Base-by-base conservation (phyloP, 1,284 basidiomycete species). In the Irpex lacteus region DNA sequence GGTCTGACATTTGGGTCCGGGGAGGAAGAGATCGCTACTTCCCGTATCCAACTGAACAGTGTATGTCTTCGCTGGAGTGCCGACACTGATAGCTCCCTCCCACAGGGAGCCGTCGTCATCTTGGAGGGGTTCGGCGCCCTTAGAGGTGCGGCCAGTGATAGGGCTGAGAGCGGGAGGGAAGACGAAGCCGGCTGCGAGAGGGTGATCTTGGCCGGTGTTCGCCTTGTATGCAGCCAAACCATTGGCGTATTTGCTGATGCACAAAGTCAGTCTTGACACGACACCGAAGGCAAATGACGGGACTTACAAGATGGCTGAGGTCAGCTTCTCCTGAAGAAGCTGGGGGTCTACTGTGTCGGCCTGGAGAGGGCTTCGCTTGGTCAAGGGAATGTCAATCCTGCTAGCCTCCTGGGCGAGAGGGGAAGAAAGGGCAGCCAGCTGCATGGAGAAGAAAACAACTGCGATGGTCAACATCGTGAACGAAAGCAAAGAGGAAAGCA, bases 11-110 rank as follows among this genome's bases (percentile, higher is more conserved):
- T 32, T 34, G 2, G 67, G 26, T 4, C 70, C 69, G 11, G 75
- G 75, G 13, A 76, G 67, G 68, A 76, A 73, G 26, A 76, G 64
- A 61, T 76, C 75, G 57, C 69, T 69, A 60, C 70, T 71, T 13
- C 75, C 72, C 4, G 73, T 73, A 59, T 74, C 73, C 50, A 74
- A 70, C 60, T 71, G 68, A 58, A 75, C 73, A 32, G 37, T 47
- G 68, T 63, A 70, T 13, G 38, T 60, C 55, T 60, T 60, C 8
- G 70, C 38, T 2, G 75, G 74, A n/a, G 70, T 74, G 21, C 75
- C 75, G 36, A 76, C 72, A n/a, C 62, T 65, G 59, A 76, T 74
- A 3, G 56, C 50, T 11, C 75, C 74, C 44, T 70, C 69, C 74
- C 74, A 76, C 11, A 74, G 56, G 38, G 64, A 19, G 8, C 60